phyloP scores from a whole-genome alignment of 805 yeast species.

The Candida ascalaphidarum region DNA sequence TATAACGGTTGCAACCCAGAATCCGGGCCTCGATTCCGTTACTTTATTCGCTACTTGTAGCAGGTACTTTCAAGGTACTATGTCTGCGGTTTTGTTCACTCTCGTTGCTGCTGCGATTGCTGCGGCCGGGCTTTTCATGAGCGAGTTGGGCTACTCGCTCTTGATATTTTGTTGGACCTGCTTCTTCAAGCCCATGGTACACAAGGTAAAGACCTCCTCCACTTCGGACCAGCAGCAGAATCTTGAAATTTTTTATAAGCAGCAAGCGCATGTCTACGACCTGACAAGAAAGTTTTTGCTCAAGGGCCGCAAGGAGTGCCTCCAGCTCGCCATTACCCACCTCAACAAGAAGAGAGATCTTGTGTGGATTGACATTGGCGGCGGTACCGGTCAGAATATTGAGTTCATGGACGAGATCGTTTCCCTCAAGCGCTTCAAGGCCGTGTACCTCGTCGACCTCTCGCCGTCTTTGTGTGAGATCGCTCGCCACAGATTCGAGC shows the following conservation, averaged over 20 bases:
- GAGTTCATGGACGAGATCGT: conserved; percentile 60
- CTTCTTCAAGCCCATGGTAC: conserved; percentile 49
- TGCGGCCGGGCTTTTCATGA: too few relatives aligned
- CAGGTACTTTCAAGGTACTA: too few relatives aligned
- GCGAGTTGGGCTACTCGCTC: conserved; percentile 15
- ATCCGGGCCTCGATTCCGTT: too few relatives aligned
- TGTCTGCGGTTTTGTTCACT: too few relatives aligned
- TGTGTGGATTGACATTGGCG: conserved; percentile 77
- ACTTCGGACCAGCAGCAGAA: conserved; percentile 44
- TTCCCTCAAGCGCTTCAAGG: conserved; percentile 46
- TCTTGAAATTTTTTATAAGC: conserved; percentile 63
- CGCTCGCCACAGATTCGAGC: conserved; percentile 50
- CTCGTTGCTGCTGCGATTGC: too few relatives aligned
- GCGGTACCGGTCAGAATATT: conserved; percentile 80
- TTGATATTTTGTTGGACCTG: conserved; percentile 39
- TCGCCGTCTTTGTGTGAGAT: conserved; percentile 71
- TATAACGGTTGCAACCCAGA: too few relatives aligned
- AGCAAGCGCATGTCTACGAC: conserved; percentile 74
- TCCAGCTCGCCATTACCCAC: conserved; percentile 53
- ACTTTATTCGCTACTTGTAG: too few relatives aligned
- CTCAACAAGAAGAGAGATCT: conserved; percentile 35
- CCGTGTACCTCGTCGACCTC: conserved; percentile 65
- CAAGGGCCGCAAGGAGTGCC: conserved; percentile 63
- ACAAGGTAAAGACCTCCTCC: conserved; percentile 17
- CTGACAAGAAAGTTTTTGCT: conserved; percentile 56